Base-by-base conservation (phyloP, 768 basidiomycete species). In the Hypholoma fasciculare region DNA sequence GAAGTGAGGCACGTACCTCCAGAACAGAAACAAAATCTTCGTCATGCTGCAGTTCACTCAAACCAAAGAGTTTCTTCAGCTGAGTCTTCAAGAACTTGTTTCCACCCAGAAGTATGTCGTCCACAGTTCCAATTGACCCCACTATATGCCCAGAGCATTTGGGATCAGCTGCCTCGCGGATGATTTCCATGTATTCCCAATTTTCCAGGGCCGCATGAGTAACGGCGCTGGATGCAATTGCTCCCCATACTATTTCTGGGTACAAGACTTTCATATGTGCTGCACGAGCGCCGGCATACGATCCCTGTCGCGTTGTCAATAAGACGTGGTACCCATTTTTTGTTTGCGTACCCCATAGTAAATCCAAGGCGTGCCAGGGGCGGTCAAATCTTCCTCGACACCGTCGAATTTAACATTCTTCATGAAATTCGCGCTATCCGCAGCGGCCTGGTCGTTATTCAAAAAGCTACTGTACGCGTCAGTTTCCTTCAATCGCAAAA, bases 401-500 rank as follows among this genome's bases (percentile, higher is more conserved):
- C 85, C 89, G 7, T 79, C 72, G 63, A 96, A 89, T 65, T 86
- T 82, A 69, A 96, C 84, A 59, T 88, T 83, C 7, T 81, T 76
- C 84, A 97, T 94, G 68, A 99, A 97, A 72, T 90, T 84, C 4
- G 94, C 95, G 38, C 92, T 94, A 74, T 99, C 96, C 5, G 91
- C 90, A 1, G 92, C 83, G 2, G 95, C 81, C 68, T 98, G 96
- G 13, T 82, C 89, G 56, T 98, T 98, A 66, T 88, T 90, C 51
- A 99, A 79, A 83, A 89, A 98, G 19, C 92, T 92, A 60, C 36
- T 17, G 56, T 52, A 23, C 19, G 23, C 17, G 9, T 43, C 17
- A 26, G 27, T 14, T 34, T 34, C 30, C 7, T 34, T 7, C 2
- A 3, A 58, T 19, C n/a, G 26, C 13, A 34, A 51, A 30, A 49